A percentile compares a stretch with the other conserved stretches of the same genome.
These are phyloP conservation scores for Bipolaris zeicola DNA, from an alignment of 2,329 filamentous ascomycete genomes.

Conservation along the genomic window DNA sequence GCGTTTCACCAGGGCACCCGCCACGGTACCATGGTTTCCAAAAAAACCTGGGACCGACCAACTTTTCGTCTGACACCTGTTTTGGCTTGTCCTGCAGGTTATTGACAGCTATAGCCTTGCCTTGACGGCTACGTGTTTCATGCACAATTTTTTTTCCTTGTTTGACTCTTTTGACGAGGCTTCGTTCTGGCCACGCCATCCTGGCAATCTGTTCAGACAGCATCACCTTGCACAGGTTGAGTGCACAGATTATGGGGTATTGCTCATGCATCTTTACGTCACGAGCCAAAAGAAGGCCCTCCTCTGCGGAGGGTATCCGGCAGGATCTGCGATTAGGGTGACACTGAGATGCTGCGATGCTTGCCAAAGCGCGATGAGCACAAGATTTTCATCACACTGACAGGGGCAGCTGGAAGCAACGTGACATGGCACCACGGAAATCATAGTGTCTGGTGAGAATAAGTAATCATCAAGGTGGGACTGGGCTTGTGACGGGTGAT, in stretches of 20 bases:
- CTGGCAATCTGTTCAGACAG: neutral
- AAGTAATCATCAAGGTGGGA: neutral
- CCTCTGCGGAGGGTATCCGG: constrained; percentile 6
- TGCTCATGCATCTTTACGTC: neutral
- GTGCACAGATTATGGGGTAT: constrained; percentile 6
- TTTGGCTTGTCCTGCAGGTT: constrained; percentile 9
- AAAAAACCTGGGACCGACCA: constrained; percentile 4
- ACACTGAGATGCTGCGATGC: constrained; percentile 10
- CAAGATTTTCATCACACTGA: neutral
- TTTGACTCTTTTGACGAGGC: neutral
- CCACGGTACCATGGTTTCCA: constrained; percentile 4
- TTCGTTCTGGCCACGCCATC: neutral
- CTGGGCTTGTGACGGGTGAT: neutral
- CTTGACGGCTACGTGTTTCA: constrained; percentile 10
- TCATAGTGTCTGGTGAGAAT: neutral
- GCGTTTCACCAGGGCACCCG: constrained; percentile 6
- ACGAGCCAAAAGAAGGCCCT: constrained; percentile 2
- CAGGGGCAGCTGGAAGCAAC: neutral
- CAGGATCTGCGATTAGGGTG: constrained; percentile 8
- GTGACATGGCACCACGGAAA: neutral
- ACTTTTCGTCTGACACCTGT: constrained; percentile 11
- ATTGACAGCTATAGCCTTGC: constrained; percentile 6
- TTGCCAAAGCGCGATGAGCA: neutral
- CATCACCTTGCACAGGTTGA: neutral
- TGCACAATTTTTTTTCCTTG: neutral